Evolutionary conservation across 1,139 yeast genomes (phyloP), one percentile per base, ranked within the genome.

Genomic region (Candida sp.): DNA sequence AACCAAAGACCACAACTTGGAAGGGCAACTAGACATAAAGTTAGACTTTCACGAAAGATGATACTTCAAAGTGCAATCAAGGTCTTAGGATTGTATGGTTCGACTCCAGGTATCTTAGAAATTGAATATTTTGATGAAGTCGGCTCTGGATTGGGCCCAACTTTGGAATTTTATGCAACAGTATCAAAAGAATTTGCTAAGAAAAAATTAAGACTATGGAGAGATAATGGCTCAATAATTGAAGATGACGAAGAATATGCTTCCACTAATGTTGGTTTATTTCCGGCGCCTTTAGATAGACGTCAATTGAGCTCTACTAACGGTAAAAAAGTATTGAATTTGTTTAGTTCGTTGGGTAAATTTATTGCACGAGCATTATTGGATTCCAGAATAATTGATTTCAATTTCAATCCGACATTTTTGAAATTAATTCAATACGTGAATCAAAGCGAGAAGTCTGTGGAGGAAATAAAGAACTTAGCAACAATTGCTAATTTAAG

Each of bases 131-230:
- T 78, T 52, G 91, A 86, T 54, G 99, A 93, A 60, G 97, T 79
- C n/a, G 99, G 99, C 9, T 85, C 97, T 1, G 99, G 99, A 0
- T 67, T 90, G 41, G 99, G 99, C 0, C 99, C 99, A 2, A 93
- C 99, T 0, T 71, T 91, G 49, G 99, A 93, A 61, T 93, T 93
- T 57, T 93, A 89, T 58, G 82, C 97, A 0, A 70, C 77, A 11
- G 93, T 88, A 4, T 89, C 97, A 0, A 80, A 72, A 48, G 93
- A 85, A 48, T 89, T 70, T 58, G 70, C 86, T 1, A 74, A 68
- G 49, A 75, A 73, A 44, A 74, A 73, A 41, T 63, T 84, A 44
- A 65, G 64, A 15, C 68, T 93, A 64, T 93, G 99, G 99, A 75
- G 96, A 52, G 70, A 72, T 39, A 71, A 67, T 12, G 61, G 58